phyloP scores from a whole-genome alignment of 257 asterid genomes.

The Solanum megistacrolobum region DNA sequence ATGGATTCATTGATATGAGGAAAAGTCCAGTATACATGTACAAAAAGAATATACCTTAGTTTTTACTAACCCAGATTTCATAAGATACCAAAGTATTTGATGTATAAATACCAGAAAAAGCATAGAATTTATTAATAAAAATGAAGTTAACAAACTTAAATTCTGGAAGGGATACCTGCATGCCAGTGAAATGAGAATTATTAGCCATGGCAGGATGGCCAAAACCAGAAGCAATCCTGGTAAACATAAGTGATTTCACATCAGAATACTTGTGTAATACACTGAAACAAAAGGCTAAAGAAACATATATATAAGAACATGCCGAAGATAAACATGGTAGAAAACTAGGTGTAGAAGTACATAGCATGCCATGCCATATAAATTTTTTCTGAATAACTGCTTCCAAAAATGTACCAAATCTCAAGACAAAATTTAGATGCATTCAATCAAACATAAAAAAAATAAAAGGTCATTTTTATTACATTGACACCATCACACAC shows the following conservation, averaged over 20 bases:
- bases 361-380: not conserved
- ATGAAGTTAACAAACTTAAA: not conserved
- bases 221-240: not conserved
- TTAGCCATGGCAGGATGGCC: slow-evolving; percentile 16
- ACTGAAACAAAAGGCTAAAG: not conserved
- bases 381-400: not conserved
- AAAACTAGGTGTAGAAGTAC: not conserved
- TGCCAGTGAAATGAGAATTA: slow-evolving; percentile 24
- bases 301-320: not conserved
- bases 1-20: not conserved
- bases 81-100: not conserved
- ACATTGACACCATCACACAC: not conserved
- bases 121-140: not conserved
- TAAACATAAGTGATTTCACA: not conserved
- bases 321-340: not conserved
- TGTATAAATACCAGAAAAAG: not conserved
- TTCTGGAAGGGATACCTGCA: slow-evolving; percentile 24
- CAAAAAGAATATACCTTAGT: not conserved
- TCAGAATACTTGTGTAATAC: not conserved
- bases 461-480: not conserved
- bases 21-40: not conserved
- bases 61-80: not conserved
- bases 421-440: not conserved
- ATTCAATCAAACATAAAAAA: not conserved
- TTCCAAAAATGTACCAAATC: not conserved